Evolutionary conservation across 805 yeast genomes (phyloP), one percentile per base, ranked within the genome.

Genomic region (Saccharomycopsis fibuligera): DNA sequence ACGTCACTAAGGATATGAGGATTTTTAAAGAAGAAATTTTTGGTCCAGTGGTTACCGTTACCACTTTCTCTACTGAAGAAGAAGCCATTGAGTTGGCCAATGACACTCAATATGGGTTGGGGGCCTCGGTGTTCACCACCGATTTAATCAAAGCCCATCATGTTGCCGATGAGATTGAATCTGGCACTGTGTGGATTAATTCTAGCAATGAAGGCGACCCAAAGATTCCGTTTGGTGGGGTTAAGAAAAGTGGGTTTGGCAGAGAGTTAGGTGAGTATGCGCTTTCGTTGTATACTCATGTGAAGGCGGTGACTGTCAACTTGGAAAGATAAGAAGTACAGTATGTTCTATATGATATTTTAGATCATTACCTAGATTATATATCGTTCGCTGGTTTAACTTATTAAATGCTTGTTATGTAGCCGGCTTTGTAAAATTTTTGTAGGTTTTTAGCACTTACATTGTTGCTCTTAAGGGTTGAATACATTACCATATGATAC

Each of bases 231-330:
- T 81, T 81, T 54, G 87, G 87, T 42, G 86, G 86, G 60, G 79
- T 78, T 35, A 81, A 81, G 62, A 68, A 73, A 73, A 70, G 78
- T 60, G 86, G 87, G 57, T 68, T 78, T 49, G 85, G 86, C 42
- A 72, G 86, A 62, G 86, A 81, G 62, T 68, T 81, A 50, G 86
- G 86, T 33, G 75, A 76, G 54, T 77, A 79, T 57, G 86, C 85
- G n/a, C 62, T 81, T 48, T 68, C 69, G 37, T 70, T 74, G 60
- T 81, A 79, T 64, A 80, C 85, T 10, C 78, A 76, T 57, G 80
- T 79, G 48, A 81, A 80, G 63, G 81, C 86, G 29, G 73, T 81
- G 49, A 86, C 84, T 58, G 81, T 89, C 53, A 86, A 85, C 68
- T 62, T 83, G 56, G 74, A 35, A 17, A 31, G 19, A 16, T 39